phyloP scores from a whole-genome alignment of 495 filamentous ascomycete genomes.

The Polyplosphaeria fusca region DNA sequence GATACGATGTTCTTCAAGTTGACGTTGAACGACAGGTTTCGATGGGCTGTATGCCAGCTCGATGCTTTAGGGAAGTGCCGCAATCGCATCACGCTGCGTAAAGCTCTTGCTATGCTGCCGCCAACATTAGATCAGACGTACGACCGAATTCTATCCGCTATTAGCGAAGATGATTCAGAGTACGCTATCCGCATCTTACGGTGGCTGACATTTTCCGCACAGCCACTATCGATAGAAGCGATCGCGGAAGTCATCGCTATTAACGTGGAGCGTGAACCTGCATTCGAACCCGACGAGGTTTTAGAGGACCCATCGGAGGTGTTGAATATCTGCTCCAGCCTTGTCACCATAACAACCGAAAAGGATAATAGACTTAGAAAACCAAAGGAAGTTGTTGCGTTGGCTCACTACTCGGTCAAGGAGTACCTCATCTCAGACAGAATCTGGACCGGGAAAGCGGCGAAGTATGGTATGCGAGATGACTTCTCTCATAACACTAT shows the following conservation, averaged over 20 bases:
- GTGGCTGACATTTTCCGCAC: conserved; percentile 25
- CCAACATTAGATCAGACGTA: not conserved
- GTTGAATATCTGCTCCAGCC: conserved; percentile 21
- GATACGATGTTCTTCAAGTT: not conserved
- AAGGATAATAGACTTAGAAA: not conserved
- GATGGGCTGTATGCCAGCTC: conserved; percentile 20
- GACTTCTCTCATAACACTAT: conserved; percentile 34
- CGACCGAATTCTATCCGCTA: conserved; percentile 29
- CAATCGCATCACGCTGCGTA: not conserved
- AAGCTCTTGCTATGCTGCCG: not conserved
- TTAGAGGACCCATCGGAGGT: conserved; percentile 22
- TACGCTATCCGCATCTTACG: conserved; percentile 25
- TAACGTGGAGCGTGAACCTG: conserved; percentile 11
- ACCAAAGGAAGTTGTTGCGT: not conserved
- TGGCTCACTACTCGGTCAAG: conserved; percentile 42
- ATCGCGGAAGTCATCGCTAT: not conserved
- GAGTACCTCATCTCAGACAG: conserved; percentile 20
- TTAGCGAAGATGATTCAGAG: conserved; percentile 12
- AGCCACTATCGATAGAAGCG: conserved; percentile 16
- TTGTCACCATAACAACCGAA: not conserved
- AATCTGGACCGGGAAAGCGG: not conserved
- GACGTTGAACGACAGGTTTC: conserved; percentile 30
- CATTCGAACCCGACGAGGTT: conserved; percentile 21
- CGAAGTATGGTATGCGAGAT: conserved; percentile 13
- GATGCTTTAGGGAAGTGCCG: not conserved